Evolutionary conservation across 2,329 filamentous ascomycete genomes (phyloP).

Genomic region (Purpureocillium lavendulum): DNA sequence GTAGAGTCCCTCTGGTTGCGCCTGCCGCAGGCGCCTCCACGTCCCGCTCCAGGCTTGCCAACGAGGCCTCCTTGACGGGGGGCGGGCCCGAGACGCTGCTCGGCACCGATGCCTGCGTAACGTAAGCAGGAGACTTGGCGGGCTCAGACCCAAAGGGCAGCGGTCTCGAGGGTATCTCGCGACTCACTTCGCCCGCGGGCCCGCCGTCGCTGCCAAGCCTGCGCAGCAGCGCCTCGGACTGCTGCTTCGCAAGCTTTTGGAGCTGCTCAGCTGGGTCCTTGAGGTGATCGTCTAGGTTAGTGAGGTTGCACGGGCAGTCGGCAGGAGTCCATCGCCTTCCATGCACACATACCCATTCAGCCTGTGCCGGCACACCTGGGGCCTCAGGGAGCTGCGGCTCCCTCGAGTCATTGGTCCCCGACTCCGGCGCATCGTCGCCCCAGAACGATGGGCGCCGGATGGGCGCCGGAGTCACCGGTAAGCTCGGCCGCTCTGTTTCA

Average conservation of each 20-base stretch:
- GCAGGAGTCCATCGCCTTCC: slow-evolving; percentile 37
- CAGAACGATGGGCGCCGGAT: slow-evolving; percentile 61
- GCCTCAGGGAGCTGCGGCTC: slow-evolving; percentile 58
- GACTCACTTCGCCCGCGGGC: slow-evolving; percentile 19
- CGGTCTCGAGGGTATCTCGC: slow-evolving; percentile 38
- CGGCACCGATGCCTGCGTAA: slow-evolving; percentile 14
- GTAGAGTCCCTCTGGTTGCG: too few relatives aligned
- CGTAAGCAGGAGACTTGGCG: slow-evolving; percentile 16
- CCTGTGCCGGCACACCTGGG: slow-evolving; percentile 76
- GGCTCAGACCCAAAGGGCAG: slow-evolving; percentile 46
- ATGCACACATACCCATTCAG: slow-evolving; percentile 85
- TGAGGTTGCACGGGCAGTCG: slow-evolving; percentile 46
- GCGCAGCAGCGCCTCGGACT: slow-evolving; percentile 52
- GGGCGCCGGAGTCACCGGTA: slow-evolving; percentile 85
- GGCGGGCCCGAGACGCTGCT: slow-evolving; percentile 5
- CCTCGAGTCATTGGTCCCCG: slow-evolving; percentile 41
- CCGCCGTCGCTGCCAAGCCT: slow-evolving; percentile 33
- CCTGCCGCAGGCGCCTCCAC: background rate
- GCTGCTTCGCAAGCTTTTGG: slow-evolving; percentile 59
- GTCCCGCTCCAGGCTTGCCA: background rate
- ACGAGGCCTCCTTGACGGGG: slow-evolving; percentile 1
- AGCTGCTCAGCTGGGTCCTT: slow-evolving; percentile 66
- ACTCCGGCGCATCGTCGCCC: slow-evolving; percentile 30
- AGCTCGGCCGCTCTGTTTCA: slow-evolving; percentile 71
- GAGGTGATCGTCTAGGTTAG: slow-evolving; percentile 40